These are phyloP conservation scores for Candida cerambycidarum DNA, from an alignment of 805 yeast species.

Conservation along the genomic window DNA sequence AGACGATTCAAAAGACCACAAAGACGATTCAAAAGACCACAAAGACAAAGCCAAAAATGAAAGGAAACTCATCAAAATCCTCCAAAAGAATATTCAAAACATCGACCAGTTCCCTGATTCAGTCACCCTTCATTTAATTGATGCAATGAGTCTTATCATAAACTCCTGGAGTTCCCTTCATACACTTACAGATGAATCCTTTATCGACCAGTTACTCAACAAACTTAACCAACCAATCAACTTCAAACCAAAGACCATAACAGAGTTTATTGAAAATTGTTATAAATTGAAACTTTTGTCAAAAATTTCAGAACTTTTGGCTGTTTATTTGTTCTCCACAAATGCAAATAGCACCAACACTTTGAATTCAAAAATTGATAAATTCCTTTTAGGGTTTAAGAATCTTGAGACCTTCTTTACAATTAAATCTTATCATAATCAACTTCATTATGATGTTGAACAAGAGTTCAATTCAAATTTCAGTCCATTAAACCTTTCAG, in stretches of 20 bases:
- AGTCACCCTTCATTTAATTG: constrained; percentile 66
- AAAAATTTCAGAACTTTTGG: constrained; percentile 71
- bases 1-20: constrained; percentile 19
- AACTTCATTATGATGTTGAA: constrained; percentile 47
- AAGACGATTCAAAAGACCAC: constrained; percentile 21
- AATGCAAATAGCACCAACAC: constrained; percentile 23
- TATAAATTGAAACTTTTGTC: constrained; percentile 60
- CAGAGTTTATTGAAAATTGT: constrained; percentile 29
- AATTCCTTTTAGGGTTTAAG: constrained; percentile 40
- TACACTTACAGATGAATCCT: constrained; percentile 36
- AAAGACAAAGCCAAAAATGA: constrained; percentile 14
- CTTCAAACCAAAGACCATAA: constrained; percentile 7
- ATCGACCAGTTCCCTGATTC: constrained; percentile 57
- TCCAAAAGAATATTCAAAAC: constrained; percentile 55
- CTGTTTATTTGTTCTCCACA: constrained; percentile 65
- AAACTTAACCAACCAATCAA: constrained; percentile 23
- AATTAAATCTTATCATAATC: constrained; percentile 46
- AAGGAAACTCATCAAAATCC: constrained; percentile 50
- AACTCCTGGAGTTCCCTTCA: constrained; percentile 58
- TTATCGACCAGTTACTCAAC: constrained; percentile 42
- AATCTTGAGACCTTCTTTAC: constrained; percentile 31
- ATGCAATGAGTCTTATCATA: constrained; percentile 70
- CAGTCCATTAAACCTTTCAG: constrained; percentile 46
- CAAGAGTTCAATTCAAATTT: constrained; percentile 48
- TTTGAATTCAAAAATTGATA: constrained; percentile 44